These are phyloP conservation scores for Claviceps maximensis DNA, from an alignment of 2,329 filamentous ascomycete genomes.

Conservation along the genomic window DNA sequence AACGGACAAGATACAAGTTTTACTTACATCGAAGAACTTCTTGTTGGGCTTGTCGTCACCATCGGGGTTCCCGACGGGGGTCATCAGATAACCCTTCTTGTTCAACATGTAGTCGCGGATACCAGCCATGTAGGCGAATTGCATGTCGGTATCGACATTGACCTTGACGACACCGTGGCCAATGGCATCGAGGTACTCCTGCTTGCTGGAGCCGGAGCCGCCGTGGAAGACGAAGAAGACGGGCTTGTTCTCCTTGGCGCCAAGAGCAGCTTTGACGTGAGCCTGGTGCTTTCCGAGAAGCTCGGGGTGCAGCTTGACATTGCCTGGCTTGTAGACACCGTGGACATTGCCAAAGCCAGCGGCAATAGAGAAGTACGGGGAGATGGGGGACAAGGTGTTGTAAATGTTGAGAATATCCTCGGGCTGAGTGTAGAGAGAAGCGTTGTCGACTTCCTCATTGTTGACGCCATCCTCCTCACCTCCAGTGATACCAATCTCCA, in stretches of 20 bases:
- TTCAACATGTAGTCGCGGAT: constrained; percentile 88
- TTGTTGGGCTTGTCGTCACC: constrained; percentile 98
- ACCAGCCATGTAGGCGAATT: constrained; percentile 85
- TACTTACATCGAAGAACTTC: constrained; percentile 61
- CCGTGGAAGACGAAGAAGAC: constrained; percentile 99
- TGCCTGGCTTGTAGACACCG: constrained; percentile 96
- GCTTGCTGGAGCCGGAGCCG: constrained; percentile 79
- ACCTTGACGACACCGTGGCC: constrained; percentile 95
- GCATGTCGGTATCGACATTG: constrained; percentile 96
- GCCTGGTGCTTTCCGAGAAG: constrained; percentile 94
- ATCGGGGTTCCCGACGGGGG: constrained; percentile 86
- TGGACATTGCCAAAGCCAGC: constrained; percentile 98
- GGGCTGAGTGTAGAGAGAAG: constrained; percentile 92
- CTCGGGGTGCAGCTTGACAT: constrained; percentile 93
- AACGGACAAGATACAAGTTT: background rate
- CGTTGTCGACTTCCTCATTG: constrained; percentile 96
- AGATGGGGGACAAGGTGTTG: constrained; percentile 72
- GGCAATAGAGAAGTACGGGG: constrained; percentile 93
- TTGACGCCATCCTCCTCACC: constrained; percentile 97
- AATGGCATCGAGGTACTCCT: constrained; percentile 85
- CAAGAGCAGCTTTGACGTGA: constrained; percentile 72
- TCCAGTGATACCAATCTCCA: constrained; percentile 80
- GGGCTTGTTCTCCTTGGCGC: constrained; percentile 66
- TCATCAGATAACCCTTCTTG: constrained; percentile 89
- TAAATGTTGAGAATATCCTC: constrained; percentile 91